phyloP scores from a whole-genome alignment of 305 asterid species.

The Fraxinus xanthoxyloides region DNA sequence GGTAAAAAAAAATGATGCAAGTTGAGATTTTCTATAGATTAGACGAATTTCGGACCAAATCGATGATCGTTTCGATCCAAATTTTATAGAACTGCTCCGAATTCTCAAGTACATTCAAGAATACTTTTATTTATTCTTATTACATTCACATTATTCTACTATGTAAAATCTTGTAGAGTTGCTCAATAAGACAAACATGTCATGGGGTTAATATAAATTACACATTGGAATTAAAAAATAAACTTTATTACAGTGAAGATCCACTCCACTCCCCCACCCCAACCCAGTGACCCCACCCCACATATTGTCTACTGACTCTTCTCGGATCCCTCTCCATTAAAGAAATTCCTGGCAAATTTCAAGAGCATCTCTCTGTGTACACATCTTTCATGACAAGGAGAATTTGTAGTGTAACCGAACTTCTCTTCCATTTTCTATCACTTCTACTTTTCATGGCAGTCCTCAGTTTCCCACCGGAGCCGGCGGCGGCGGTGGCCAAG shows the following conservation, averaged over 20 bases:
- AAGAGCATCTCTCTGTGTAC: conserved; percentile 26
- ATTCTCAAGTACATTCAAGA: neutral
- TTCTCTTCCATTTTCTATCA: conserved; percentile 36
- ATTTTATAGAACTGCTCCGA: neutral
- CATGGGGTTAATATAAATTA: conserved; percentile 21
- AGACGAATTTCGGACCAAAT: neutral
- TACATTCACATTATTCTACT: neutral
- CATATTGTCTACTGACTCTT: conserved; percentile 12
- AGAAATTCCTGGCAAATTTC: conserved; percentile 33
- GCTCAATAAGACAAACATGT: neutral
- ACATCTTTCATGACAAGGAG: conserved; percentile 43
- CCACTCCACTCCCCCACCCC: conserved; percentile 12
- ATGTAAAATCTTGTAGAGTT: neutral
- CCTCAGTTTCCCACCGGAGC: conserved; percentile 47
- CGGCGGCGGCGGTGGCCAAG: conserved; percentile 7
- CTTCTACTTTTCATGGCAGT: conserved; percentile 59
- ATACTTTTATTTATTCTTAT: neutral
- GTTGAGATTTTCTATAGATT: no score
- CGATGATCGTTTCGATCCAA: neutral
- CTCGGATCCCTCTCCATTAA: conserved; percentile 71
- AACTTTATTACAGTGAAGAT: conserved; percentile 15
- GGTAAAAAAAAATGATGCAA: neutral
- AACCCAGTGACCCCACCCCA: neutral
- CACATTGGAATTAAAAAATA: neutral
- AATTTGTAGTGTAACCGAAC: conserved; percentile 25